phyloP scores from a whole-genome alignment of 192 early-diverging fungal genomes.

The Rhizophagus sp. region DNA sequence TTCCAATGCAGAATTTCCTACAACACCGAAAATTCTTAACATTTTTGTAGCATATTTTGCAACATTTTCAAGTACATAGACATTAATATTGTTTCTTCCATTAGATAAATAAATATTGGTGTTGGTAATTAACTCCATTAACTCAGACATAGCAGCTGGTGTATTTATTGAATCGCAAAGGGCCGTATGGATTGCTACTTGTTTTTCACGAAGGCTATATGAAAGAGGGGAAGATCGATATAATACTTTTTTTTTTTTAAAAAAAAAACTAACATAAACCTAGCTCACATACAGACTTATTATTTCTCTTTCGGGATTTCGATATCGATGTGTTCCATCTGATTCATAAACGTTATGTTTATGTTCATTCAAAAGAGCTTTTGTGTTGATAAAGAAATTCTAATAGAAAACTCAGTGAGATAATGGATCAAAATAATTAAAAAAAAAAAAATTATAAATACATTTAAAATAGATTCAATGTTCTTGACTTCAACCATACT shows the following conservation, averaged over 20 bases:
- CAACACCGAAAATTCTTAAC: constrained; percentile 81
- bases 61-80: constrained; percentile 73
- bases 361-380: constrained; percentile 73
- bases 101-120: constrained; percentile 81
- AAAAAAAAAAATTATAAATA: constrained; percentile 35
- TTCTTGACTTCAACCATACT: constrained; percentile 77
- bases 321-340: constrained; percentile 73
- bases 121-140: constrained; percentile 75
- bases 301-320: constrained; percentile 71
- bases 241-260: neutral
- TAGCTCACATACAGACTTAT: constrained; percentile 49
- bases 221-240: neutral
- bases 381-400: constrained; percentile 89
- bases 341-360: constrained; percentile 53
- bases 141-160: constrained; percentile 72
- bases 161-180: constrained; percentile 95
- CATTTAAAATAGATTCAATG: constrained; percentile 75
- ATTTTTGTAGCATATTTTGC: constrained; percentile 82
- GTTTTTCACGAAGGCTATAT: constrained; percentile 61
- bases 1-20: constrained; percentile 52
- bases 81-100: constrained; percentile 59
- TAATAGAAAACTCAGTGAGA: constrained; percentile 28
- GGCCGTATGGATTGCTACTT: constrained; percentile 76
- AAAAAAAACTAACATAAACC: neutral
- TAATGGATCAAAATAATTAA: neutral